Evolutionary conservation across 257 asterid genomes (phyloP).

Genomic region (Scutellaria barbata): DNA sequence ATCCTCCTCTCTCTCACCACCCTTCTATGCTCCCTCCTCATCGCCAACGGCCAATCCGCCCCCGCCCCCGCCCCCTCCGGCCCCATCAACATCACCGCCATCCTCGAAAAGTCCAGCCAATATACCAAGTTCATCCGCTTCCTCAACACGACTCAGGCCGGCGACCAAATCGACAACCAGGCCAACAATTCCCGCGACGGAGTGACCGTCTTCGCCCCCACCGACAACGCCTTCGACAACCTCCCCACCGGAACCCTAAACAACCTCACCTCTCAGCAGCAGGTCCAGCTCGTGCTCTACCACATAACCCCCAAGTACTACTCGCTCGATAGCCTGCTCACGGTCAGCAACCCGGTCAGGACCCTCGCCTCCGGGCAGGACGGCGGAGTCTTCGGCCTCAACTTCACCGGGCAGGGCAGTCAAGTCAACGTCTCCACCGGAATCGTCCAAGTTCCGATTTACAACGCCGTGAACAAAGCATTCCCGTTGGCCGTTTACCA

Average conservation of each 20-base stretch:
- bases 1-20: constrained; percentile 40
- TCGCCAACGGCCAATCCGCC: constrained; percentile 55
- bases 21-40: constrained; percentile 33
- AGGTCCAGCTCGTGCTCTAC: constrained; percentile 68
- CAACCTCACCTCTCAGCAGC: constrained; percentile 62
- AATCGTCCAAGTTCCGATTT: constrained; percentile 43
- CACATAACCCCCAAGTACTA: constrained; percentile 75
- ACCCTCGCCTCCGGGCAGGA: constrained; percentile 77
- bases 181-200: constrained; percentile 77
- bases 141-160: constrained; percentile 59
- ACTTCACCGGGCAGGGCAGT: constrained; percentile 45
- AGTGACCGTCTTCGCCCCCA: constrained; percentile 80
- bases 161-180: constrained; percentile 73
- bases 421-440: constrained; percentile 79
- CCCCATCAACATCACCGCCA: constrained; percentile 64
- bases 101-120: constrained; percentile 66
- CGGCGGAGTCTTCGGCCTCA: constrained; percentile 55
- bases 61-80: constrained; percentile 69
- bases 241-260: constrained; percentile 81
- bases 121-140: constrained; percentile 60
- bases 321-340: constrained; percentile 45
- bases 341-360: constrained; percentile 91
- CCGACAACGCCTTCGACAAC: constrained; percentile 80
- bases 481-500: constrained; percentile 78
- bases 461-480: constrained; percentile 55